Evolutionary conservation across 2,329 filamentous ascomycete genomes (phyloP).

Genomic region (Trichophyton mentagrophytes): DNA sequence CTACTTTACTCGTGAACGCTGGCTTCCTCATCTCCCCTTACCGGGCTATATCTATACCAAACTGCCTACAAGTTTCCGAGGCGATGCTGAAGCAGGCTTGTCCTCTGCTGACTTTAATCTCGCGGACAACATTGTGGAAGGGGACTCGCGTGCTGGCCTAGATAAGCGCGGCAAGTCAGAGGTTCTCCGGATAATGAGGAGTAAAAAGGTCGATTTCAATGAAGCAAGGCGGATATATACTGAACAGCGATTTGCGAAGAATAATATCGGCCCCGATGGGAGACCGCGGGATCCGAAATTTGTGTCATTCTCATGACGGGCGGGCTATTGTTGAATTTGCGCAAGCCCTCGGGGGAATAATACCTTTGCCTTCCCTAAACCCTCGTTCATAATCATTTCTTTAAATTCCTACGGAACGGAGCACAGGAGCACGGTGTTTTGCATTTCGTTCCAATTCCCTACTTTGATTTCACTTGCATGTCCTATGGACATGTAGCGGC

Average conservation of each 20-base stretch:
- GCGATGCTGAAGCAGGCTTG: conserved; percentile 78
- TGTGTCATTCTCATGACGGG: conserved; percentile 65
- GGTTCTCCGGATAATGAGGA: conserved; percentile 84
- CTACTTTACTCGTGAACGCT: conserved; percentile 67
- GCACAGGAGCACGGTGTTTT: neutral
- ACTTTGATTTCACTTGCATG: neutral
- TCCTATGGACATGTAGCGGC: neutral
- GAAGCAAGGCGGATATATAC: conserved; percentile 79
- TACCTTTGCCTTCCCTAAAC: too few relatives aligned
- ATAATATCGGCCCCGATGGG: conserved; percentile 81
- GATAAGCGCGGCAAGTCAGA: conserved; percentile 70
- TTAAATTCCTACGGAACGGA: neutral
- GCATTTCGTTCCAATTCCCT: neutral
- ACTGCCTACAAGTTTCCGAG: conserved; percentile 63
- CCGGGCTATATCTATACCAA: conserved; percentile 60
- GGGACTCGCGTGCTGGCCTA: conserved; percentile 67
- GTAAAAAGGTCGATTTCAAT: conserved; percentile 68
- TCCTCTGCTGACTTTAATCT: conserved; percentile 76
- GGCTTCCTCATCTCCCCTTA: conserved; percentile 58
- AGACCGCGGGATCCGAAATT: conserved; percentile 86
- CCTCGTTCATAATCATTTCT: neutral
- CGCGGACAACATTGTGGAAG: conserved; percentile 60
- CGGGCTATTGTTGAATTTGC: neutral
- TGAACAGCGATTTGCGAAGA: conserved; percentile 71
- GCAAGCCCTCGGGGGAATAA: too few relatives aligned